phyloP scores from a whole-genome alignment of 495 filamentous ascomycete genomes.

The Aspergillus taichungensis region DNA sequence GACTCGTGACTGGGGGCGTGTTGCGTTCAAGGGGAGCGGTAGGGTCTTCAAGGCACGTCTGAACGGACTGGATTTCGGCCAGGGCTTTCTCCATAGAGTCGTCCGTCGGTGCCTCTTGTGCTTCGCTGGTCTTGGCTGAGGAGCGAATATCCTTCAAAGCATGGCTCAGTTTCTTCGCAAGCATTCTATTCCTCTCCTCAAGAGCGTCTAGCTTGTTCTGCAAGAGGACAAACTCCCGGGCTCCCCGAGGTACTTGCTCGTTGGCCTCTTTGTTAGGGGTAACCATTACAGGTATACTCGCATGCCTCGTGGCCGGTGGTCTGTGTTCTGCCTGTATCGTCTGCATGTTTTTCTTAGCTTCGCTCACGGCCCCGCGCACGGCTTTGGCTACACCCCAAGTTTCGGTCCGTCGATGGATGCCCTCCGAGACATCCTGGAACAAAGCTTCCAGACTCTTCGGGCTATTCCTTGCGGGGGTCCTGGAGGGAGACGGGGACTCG shows the following conservation, averaged over 20 bases:
- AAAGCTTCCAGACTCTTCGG: constrained; percentile 62
- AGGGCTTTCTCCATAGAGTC: constrained; percentile 42
- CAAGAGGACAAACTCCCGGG: constrained; percentile 5
- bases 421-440: constrained; percentile 77
- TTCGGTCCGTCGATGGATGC: constrained; percentile 73
- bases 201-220: constrained; percentile 36
- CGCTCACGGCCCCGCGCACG: constrained; percentile 78
- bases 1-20: no score
- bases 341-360: constrained; percentile 68
- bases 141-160: constrained; percentile 57
- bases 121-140: constrained; percentile 37
- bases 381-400: constrained; percentile 84
- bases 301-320: constrained; percentile 10
- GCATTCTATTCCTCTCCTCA: constrained; percentile 60
- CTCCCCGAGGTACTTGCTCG: background rate
- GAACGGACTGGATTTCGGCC: constrained; percentile 68
- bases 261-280: constrained; percentile 4
- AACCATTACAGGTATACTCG: background rate
- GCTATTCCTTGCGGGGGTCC: constrained; percentile 50
- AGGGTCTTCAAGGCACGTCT: constrained; percentile 63
- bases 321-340: constrained; percentile 44
- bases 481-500: constrained; percentile 23
- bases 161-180: constrained; percentile 65
- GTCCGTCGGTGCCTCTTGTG: constrained; percentile 35
- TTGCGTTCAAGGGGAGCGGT: constrained; percentile 37